phyloP scores from a whole-genome alignment of 1,284 basidiomycete genomes.

The Tausonia pullulans region DNA sequence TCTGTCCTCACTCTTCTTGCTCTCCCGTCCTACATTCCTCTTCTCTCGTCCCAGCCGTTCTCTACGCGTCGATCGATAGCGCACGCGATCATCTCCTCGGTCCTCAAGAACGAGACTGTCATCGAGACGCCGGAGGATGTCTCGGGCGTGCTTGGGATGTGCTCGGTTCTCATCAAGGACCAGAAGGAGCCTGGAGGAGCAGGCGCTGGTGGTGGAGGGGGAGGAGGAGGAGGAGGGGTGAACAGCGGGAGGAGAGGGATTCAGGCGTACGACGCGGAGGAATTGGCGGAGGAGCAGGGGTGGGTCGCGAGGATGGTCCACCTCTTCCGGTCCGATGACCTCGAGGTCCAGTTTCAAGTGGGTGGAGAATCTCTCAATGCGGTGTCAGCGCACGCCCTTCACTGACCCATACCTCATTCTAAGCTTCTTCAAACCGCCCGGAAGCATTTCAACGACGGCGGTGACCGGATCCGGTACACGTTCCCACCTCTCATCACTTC shows the following conservation, averaged over 20 bases:
- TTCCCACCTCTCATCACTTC: conserved; percentile 87
- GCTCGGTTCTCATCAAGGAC: conserved; percentile 79
- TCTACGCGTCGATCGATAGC: conserved; percentile 78
- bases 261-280: conserved; percentile 61
- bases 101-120: conserved; percentile 86
- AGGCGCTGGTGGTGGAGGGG: conserved; percentile 13
- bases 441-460: conserved; percentile 76
- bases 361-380: conserved; percentile 21
- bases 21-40: conserved; percentile 70
- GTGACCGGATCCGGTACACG: conserved; percentile 84
- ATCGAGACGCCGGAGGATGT: conserved; percentile 85
- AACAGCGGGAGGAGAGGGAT: conserved; percentile 37
- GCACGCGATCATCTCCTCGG: conserved; percentile 79
- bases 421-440: conserved; percentile 80
- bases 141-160: conserved; percentile 77
- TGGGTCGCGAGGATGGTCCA: conserved; percentile 96
- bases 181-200: conserved; percentile 53
- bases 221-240: conserved; percentile 40
- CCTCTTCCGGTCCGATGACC: conserved; percentile 70
- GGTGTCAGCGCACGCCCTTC: neutral
- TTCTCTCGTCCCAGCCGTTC: conserved; percentile 74
- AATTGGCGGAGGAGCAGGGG: conserved; percentile 90
- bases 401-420: neutral
- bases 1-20: conserved; percentile 87
- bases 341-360: conserved; percentile 79